These are phyloP conservation scores for Colletotrichum zoysiae DNA, from an alignment of 2,329 filamentous ascomycete genomes.

Conservation along the genomic window DNA sequence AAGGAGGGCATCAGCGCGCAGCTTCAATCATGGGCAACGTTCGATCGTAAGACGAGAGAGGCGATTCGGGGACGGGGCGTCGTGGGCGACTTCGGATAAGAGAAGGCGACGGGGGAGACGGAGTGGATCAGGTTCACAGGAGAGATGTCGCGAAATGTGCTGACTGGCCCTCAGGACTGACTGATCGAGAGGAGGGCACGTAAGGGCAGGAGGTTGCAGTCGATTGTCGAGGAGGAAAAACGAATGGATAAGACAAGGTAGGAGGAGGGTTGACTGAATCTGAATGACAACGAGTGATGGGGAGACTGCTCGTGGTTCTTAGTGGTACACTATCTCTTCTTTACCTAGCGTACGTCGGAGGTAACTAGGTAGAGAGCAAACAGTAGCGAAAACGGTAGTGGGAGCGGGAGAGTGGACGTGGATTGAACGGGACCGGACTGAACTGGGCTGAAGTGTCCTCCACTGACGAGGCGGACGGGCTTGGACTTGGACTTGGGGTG, in stretches of 20 bases:
- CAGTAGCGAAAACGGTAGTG: constrained; percentile 13
- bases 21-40: constrained; percentile 29
- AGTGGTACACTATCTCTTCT: constrained; percentile 17
- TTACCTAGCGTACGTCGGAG: constrained; percentile 9
- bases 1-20: constrained; percentile 39
- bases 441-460: constrained; percentile 11
- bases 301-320: constrained; percentile 7
- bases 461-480: constrained; percentile 1
- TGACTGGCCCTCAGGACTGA: constrained; percentile 11
- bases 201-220: constrained; percentile 2
- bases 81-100: constrained; percentile 13
- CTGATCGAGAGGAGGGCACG: background rate
- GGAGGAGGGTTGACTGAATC: constrained; percentile 1
- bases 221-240: constrained; percentile 8
- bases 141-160: constrained; percentile 16
- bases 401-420: constrained; percentile 10
- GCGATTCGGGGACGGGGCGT: background rate
- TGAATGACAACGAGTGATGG: constrained; percentile 8
- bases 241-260: constrained; percentile 15
- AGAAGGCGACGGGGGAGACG: constrained; percentile 7
- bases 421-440: constrained; percentile 4
- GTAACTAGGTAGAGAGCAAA: constrained; percentile 4
- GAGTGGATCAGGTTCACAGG: constrained; percentile 11
- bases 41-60: constrained; percentile 17
- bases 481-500: constrained; percentile 1